Conservation (phyloP, 1,284 basidiomycete species). For the Pseudozyma hubeiensis region DNA sequence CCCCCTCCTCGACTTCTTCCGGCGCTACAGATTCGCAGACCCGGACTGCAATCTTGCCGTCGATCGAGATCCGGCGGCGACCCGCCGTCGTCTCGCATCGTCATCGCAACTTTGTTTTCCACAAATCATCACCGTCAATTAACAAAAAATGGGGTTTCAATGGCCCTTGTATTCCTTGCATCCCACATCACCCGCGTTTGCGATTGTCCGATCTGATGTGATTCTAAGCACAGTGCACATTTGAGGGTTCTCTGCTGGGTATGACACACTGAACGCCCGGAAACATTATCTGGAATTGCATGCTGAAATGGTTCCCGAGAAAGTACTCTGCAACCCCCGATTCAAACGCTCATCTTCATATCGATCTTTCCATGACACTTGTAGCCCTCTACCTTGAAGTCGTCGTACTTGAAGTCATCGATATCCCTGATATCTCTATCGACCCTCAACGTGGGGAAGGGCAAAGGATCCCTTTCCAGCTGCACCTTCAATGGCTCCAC, state of each 20-base stretch:
- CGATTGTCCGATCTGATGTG: neutral
- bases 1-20: neutral
- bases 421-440: constrained; percentile 76
- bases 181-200: constrained; percentile 4
- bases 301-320: neutral
- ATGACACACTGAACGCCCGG: too few species aligned
- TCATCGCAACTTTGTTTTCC: neutral
- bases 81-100: neutral
- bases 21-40: neutral
- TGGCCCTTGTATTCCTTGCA: constrained; percentile 19
- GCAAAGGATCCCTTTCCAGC: constrained; percentile 79
- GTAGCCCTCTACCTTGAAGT: constrained; percentile 89
- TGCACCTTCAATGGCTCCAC: constrained; percentile 85
- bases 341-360: constrained; percentile 96
- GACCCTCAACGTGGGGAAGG: constrained; percentile 86
- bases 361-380: constrained; percentile 85
- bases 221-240: too few species aligned
- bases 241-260: too few species aligned
- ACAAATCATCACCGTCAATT: constrained; percentile 6
- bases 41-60: neutral
- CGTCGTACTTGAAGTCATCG: constrained; percentile 83
- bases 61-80: neutral
- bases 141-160: constrained; percentile 20
- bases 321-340: too few species aligned
- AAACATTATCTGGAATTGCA: neutral